These are phyloP conservation scores for Yarrowia sp. DNA, from an alignment of 805 yeast species.

Conservation along the genomic window DNA sequence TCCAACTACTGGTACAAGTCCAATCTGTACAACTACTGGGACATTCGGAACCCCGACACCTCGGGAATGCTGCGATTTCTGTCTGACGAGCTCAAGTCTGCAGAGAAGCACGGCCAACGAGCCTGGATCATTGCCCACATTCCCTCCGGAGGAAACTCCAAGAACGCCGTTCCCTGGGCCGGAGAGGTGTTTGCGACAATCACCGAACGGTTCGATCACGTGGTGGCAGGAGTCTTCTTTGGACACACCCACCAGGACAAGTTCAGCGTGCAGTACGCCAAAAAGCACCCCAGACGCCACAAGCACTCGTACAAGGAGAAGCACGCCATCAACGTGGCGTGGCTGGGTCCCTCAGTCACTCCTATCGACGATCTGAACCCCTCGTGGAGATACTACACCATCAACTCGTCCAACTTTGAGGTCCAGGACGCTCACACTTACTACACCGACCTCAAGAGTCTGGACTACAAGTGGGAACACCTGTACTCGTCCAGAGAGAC, in stretches of 20 bases:
- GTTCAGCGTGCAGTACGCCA: conserved; percentile 60
- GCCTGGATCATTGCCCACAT: conserved; percentile 80
- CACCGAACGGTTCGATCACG: conserved; percentile 69
- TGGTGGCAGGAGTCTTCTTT: conserved; percentile 71
- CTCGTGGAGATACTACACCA: conserved; percentile 74
- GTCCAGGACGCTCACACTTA: conserved; percentile 55
- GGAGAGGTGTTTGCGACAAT: conserved; percentile 63
- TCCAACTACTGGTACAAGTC: conserved; percentile 72
- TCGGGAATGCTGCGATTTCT: conserved; percentile 70
- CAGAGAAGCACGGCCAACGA: conserved; percentile 63
- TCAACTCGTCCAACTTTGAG: conserved; percentile 65
- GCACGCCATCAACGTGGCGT: conserved; percentile 62
- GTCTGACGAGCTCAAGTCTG: conserved; percentile 64
- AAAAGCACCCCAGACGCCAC: conserved; percentile 8
- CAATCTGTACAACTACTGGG: conserved; percentile 64
- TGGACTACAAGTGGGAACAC: conserved; percentile 63
- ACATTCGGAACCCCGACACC: conserved; percentile 58
- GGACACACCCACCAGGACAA: conserved; percentile 78
- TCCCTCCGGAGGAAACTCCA: conserved; percentile 60
- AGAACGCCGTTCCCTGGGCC: conserved; percentile 69
- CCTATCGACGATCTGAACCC: conserved; percentile 69
- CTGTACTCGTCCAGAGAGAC: conserved; percentile 70
- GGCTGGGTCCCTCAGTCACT: conserved; percentile 71
- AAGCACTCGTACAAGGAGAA: conserved; percentile 41
- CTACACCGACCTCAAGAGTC: conserved; percentile 59